These are phyloP conservation scores for Cadophora sp. DNA, from an alignment of 2,329 filamentous ascomycete genomes.

Conservation along the genomic window DNA sequence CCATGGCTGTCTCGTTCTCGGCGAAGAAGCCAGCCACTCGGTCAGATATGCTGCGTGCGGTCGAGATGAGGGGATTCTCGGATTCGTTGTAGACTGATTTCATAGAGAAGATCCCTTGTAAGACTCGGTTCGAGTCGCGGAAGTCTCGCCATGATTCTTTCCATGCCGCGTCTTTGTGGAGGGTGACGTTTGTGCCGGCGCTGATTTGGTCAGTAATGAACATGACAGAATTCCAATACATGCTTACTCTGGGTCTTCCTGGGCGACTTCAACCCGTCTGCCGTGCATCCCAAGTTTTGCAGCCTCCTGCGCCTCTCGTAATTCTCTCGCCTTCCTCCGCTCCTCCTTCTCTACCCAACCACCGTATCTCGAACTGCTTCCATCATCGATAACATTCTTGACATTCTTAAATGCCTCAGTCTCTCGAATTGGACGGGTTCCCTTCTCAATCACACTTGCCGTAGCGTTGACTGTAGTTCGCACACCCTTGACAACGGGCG, in stretches of 20 bases:
- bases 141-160: conserved; percentile 99
- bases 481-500: conserved; percentile 88
- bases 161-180: conserved; percentile 97
- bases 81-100: conserved; percentile 93
- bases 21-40: conserved; percentile 94
- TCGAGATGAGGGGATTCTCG: conserved; percentile 93
- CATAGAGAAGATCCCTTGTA: conserved; percentile 87
- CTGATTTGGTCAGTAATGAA: conserved; percentile 57
- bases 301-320: conserved; percentile 68
- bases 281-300: conserved; percentile 49
- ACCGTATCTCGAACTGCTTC: conserved; percentile 93
- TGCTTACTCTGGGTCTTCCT: conserved; percentile 87
- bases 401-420: conserved; percentile 95
- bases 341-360: conserved; percentile 98
- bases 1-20: conserved; percentile 96
- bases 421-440: conserved; percentile 91
- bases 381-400: conserved; percentile 96
- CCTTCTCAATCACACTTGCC: conserved; percentile 87
- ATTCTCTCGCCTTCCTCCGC: conserved; percentile 78
- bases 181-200: conserved; percentile 89
- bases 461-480: conserved; percentile 86
- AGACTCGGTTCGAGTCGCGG: conserved; percentile 85
- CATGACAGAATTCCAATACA: conserved; percentile 33
- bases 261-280: conserved; percentile 63
- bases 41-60: conserved; percentile 89